Base-by-base conservation (phyloP, 2,329 filamentous ascomycete genomes). In the Hawksworthiomyces lignivorus region DNA sequence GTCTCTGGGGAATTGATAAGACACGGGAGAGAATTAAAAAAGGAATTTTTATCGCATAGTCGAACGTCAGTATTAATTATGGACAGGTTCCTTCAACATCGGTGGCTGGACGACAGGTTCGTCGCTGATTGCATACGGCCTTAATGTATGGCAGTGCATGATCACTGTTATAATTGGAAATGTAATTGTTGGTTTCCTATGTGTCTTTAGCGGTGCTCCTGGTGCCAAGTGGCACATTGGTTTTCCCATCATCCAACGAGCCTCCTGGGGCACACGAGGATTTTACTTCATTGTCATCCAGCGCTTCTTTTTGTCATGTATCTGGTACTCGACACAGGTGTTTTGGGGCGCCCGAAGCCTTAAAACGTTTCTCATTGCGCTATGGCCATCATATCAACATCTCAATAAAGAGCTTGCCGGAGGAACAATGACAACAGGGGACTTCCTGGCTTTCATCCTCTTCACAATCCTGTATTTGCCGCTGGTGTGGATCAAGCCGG, bases 271-370 rank as follows among this genome's bases (percentile, higher is more conserved):
- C n/a, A n/a, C n/a, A n/a, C n/a, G n/a, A n/a, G n/a, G n/a, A n/a
- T n/a, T n/a, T n/a, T n/a, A n/a, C n/a, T n/a, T n/a, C n/a, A n/a
- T 58, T 14, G 56, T 69, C 37, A 46, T 64, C 7, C 67, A 70
- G 49, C 62, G 69, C 4, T 62, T n/a, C n/a, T n/a, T n/a, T n/a
- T 56, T 72, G 10, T 70, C 70, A 47, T 70, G 72, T 43, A 68
- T 72, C 29, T 72, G 68, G 68, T 68, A 62, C 35, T 64, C 67
- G 5, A 57, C 69, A 0, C 67, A 72, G 46, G 68, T 62, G 42
- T 62, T 56, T 55, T 61, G 58, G 35, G 59, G 59, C 10, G 41
- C 36, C 6, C 56, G 67, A 14, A 59, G 55, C 21, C 49, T 67
- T n/a, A 61, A 67, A 12, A 64, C 63, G 0, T 51, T 55, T 14